Percentiles rank a stretch among this genome's conserved stretches.
phyloP scores from a whole-genome alignment of 306 rosid species.

The Ormosia semicastrata region DNA sequence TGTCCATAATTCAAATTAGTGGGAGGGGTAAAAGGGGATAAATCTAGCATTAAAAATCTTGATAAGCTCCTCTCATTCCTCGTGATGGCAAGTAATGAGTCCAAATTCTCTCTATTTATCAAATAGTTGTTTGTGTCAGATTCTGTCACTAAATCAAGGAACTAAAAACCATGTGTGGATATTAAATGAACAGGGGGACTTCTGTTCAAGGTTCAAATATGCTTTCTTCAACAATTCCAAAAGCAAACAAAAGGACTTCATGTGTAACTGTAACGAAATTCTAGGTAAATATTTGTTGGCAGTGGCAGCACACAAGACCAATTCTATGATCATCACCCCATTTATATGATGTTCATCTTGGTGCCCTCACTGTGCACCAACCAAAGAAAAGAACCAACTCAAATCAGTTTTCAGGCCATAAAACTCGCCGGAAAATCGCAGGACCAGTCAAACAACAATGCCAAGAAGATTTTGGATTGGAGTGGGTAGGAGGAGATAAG shows the following conservation, averaged over 20 bases:
- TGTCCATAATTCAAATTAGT: constrained; percentile 4
- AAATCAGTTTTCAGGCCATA: constrained; percentile 20
- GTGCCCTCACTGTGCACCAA: constrained; percentile 23
- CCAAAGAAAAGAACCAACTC: constrained; percentile 14
- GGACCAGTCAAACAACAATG: constrained; percentile 35
- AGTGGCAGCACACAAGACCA: constrained; percentile 19
- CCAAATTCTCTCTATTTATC: constrained; percentile 23
- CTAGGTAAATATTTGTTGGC: constrained; percentile 12
- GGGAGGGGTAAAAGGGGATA: background rate
- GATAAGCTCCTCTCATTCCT: background rate
- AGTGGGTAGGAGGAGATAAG: constrained; percentile 32
- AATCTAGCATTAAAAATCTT: background rate
- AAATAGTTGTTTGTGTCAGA: constrained; percentile 41
- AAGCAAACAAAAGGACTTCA: background rate
- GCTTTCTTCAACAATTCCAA: constrained; percentile 10
- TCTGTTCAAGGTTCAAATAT: constrained; percentile 30
- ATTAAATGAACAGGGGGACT: constrained; percentile 30
- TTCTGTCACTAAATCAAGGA: constrained; percentile 42
- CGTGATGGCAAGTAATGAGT: background rate
- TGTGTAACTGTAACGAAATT: background rate
- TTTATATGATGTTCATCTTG: background rate
- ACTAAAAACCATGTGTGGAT: constrained; percentile 31
- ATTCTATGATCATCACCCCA: background rate
- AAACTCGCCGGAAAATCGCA: constrained; percentile 28
- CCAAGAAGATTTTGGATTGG: constrained; percentile 21